Percentiles rank a stretch among this genome's conserved stretches.
These are phyloP conservation scores for Globisporangium orthogonon DNA, from an alignment of 352 stramenopile genomes.

Conservation along the genomic window DNA sequence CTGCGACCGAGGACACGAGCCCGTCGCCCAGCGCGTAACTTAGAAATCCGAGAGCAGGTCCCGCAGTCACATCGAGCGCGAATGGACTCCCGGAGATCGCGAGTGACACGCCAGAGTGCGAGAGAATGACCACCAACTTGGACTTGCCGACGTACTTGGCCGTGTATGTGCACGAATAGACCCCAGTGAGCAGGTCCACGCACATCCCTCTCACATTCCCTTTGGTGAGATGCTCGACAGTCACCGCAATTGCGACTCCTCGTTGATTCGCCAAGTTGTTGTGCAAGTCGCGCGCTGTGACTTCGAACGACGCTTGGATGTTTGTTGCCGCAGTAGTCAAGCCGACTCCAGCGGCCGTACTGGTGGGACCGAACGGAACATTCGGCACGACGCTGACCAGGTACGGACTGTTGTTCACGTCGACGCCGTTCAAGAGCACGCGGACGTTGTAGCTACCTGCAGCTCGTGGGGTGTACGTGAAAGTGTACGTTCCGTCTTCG, in stretches of 20 bases:
- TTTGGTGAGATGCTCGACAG: constrained; percentile 27
- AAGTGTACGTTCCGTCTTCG: constrained; percentile 37
- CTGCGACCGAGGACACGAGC: constrained; percentile 49
- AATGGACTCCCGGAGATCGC: constrained; percentile 48
- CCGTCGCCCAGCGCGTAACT: constrained; percentile 35
- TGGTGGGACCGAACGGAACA: constrained; percentile 31
- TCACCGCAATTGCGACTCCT: constrained; percentile 29
- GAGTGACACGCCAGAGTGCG: constrained; percentile 8
- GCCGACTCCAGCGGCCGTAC: constrained; percentile 28
- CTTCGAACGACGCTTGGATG: constrained; percentile 48
- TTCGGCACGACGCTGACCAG: constrained; percentile 42
- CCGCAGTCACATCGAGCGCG: constrained; percentile 33
- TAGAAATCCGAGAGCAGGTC: constrained; percentile 34
- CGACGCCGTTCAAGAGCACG: constrained; percentile 26
- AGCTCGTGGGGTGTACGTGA: constrained; percentile 40
- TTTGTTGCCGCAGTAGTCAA: constrained; percentile 38
- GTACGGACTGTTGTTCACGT: constrained; percentile 65
- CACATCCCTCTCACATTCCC: constrained; percentile 36
- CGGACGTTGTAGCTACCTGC: constrained; percentile 39
- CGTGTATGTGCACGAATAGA: constrained; percentile 59
- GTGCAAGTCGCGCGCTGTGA: constrained; percentile 49
- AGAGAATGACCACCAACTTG: constrained; percentile 32
- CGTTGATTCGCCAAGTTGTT: constrained; percentile 41
- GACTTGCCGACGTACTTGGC: constrained; percentile 31
- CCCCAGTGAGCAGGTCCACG: constrained; percentile 42